Base-by-base conservation (phyloP, 192 early-diverging fungal species). In the Coemansia nantahalensis region DNA sequence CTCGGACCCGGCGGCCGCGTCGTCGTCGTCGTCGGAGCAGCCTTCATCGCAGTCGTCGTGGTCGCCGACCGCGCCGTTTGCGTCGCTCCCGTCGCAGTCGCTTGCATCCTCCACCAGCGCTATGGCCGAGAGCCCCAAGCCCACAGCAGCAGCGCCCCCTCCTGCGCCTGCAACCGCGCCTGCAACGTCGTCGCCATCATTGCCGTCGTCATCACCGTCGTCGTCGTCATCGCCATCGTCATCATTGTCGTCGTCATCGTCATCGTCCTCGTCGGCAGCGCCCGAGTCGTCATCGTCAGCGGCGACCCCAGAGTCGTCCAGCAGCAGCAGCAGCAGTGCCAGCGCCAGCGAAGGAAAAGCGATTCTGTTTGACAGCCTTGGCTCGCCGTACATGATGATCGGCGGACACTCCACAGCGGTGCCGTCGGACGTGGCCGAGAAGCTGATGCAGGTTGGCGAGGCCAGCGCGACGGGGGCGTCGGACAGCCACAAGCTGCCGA, bases 341-440 rank as follows among this genome's bases (percentile, higher is more conserved):
- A n/a, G n/a, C n/a, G n/a, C n/a, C n/a, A n/a, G n/a, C n/a, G n/a
- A n/a, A n/a, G 48, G 50, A 17, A 75, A 59, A 28, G 54, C 56
- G 3, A 75, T 75, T 28, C n/a, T 67, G n/a, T 75, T 75, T 45
- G 55, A 75, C 56, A 54, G 48, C 41, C 39, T 59, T 15, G 71
- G 71, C 38, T 59, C 40, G 16, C 71, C 71, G 4, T 67, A 63
- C 45, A 44, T 65, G 51, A 45, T 75, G 22, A 17, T 67, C 19
- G 40, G 56, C 35, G 71, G 71, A 21, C 53, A 59, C 12, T 59
- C 71, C 5, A 59, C 71, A 4, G 9, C 55, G 8, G 18, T 75
- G 2, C 59, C 71, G 0, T 30, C 38, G 4, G 71, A 63, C 1
- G 31, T 75, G 6, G 71, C 71, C 23, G 71, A 62, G 18, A 67